phyloP scores from a whole-genome alignment of 1,284 basidiomycete species.

The Schizopora paradoxa region DNA sequence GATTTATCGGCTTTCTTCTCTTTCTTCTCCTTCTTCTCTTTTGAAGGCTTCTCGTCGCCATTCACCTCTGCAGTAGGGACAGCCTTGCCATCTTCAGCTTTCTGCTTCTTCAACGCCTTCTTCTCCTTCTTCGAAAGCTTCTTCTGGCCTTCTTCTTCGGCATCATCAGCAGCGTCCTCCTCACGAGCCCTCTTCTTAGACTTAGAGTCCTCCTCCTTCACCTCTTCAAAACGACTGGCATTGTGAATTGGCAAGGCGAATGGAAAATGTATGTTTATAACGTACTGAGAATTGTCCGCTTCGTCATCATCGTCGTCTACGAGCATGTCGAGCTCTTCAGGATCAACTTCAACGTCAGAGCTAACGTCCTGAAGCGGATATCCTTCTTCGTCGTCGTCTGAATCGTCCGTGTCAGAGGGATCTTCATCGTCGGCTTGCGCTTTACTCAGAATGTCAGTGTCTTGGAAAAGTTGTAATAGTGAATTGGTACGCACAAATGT shows the following conservation, averaged over 20 bases:
- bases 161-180: slow-evolving; percentile 38
- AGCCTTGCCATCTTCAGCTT: slow-evolving; percentile 55
- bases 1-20: slow-evolving; percentile 32
- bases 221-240: slow-evolving; percentile 58
- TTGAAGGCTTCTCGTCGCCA: slow-evolving; percentile 26
- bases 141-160: slow-evolving; percentile 32
- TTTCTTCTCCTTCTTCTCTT: slow-evolving; percentile 36
- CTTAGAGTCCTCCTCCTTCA: slow-evolving; percentile 28
- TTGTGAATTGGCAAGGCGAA: neutral
- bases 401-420: slow-evolving; percentile 30
- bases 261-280: slow-evolving; percentile 14
- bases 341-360: slow-evolving; percentile 69
- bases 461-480: slow-evolving; percentile 14
- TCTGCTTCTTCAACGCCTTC: slow-evolving; percentile 74
- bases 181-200: slow-evolving; percentile 16
- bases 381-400: slow-evolving; percentile 47
- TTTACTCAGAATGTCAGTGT: slow-evolving; percentile 14
- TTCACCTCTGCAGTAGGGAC: slow-evolving; percentile 34
- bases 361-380: slow-evolving; percentile 66
- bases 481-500: slow-evolving; percentile 54
- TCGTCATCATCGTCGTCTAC: slow-evolving; percentile 64
- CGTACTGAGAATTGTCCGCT: slow-evolving; percentile 47
- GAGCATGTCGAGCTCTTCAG: slow-evolving; percentile 45
- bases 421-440: slow-evolving; percentile 33
- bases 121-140: slow-evolving; percentile 49